These are phyloP conservation scores for Hypomontagnella monticulosa DNA, from an alignment of 495 filamentous ascomycete species.

Conservation along the genomic window DNA sequence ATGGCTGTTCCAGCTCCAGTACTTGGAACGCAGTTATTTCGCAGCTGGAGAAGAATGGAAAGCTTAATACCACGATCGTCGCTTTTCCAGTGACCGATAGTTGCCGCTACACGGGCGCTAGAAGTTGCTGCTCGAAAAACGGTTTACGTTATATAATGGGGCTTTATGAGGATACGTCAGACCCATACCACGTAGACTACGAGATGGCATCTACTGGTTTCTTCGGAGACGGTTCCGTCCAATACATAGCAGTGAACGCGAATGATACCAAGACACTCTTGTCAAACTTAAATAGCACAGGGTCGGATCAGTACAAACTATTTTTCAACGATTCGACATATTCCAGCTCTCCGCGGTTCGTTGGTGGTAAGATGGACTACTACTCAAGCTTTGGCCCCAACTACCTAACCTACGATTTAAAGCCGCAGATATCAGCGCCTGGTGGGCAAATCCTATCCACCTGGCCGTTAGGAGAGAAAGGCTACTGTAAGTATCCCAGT, in stretches of 20 bases:
- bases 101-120: conserved; percentile 27
- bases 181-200: conserved; percentile 29
- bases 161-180: conserved; percentile 21
- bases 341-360: conserved; percentile 9
- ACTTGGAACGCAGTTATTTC: conserved; percentile 28
- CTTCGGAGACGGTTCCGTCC: conserved; percentile 27
- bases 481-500: conserved; percentile 14
- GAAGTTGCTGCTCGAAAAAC: conserved; percentile 21
- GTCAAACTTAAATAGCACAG: conserved; percentile 23
- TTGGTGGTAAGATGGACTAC: conserved; percentile 33
- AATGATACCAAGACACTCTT: conserved; percentile 11
- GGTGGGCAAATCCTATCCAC: conserved; percentile 39
- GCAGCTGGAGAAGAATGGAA: conserved; percentile 15
- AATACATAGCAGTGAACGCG: conserved; percentile 20
- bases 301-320: conserved; percentile 22
- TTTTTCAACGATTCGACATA: conserved; percentile 34
- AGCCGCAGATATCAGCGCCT: conserved; percentile 39
- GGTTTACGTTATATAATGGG: conserved; percentile 30
- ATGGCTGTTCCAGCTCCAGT: conserved; percentile 22
- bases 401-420: conserved; percentile 25
- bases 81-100: conserved; percentile 31
- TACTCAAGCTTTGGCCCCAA: conserved; percentile 38
- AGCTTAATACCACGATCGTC: conserved; percentile 40
- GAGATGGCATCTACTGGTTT: conserved; percentile 28
- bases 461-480: conserved; percentile 32